Evolutionary conservation across 2,329 filamentous ascomycete genomes (phyloP), one percentile per base, ranked within the genome.

Genomic region (Colletotrichum sp.): DNA sequence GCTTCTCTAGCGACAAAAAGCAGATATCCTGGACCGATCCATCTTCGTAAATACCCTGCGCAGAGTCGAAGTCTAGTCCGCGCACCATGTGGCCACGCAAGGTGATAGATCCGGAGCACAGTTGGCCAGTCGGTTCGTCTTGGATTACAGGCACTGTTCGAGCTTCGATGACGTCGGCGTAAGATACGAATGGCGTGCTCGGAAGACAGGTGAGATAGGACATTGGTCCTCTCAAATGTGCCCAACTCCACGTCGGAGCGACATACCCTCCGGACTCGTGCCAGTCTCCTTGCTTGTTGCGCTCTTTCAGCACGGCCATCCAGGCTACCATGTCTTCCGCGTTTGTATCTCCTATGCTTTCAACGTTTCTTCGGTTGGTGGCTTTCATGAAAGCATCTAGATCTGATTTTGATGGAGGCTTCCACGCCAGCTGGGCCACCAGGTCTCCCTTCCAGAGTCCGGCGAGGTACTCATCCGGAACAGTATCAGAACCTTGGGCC

Each of bases 401-500:
- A 13, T 22, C 43, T 48, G 43, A 48, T 13, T 3, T 1, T 22
- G 10, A 48, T 0, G 43, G 43, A 1, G n/a, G 4, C n/a, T 48
- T 48, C 43, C 43, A 48, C 43, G 4, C n/a, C 43, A 48, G n/a
- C n/a, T 48, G 43, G 13, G 43, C n/a, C n/a, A 48, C 43, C n/a
- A 48, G 8, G 3, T 22, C 6, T 1, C 43, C n/a, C 13, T 10
- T 48, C n/a, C 43, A 22, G 6, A 48, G n/a, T 48, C 43, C 43
- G 10, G 6, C 43, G 3, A 48, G 4, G n/a, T 22, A 48, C 43
- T 48, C 43, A 6, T 22, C 43, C n/a, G 43, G n/a, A 48, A 0
- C 6, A 4, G 1, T 1, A 0, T 48, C 43, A 7, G n/a, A 22
- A 22, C 6, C n/a, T 4, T 22, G 6, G 3, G 43, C 6, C 10